These are phyloP conservation scores for Lasiosphaeria ovina DNA, from an alignment of 495 filamentous ascomycete genomes.

Conservation along the genomic window DNA sequence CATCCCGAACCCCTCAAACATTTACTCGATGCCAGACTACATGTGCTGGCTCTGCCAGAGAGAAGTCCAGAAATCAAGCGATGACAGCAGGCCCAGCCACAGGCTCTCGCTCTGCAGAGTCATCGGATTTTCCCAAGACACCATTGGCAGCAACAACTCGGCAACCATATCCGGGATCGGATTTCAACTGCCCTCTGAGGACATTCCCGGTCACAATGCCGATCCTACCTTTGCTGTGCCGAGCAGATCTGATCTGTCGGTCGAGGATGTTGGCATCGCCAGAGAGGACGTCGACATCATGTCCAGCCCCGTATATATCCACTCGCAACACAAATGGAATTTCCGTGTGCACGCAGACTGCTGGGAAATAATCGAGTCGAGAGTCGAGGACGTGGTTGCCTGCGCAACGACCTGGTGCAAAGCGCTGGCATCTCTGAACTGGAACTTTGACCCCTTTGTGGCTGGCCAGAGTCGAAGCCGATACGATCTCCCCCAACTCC, in stretches of 20 bases:
- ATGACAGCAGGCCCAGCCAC: neutral
- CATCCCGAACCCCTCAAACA: neutral
- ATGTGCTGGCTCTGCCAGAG: slow-evolving; percentile 24
- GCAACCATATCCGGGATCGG: slow-evolving; percentile 6
- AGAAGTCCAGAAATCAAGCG: slow-evolving; percentile 11
- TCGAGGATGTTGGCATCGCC: neutral
- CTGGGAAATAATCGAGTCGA: slow-evolving; percentile 20
- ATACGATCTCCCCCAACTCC: neutral
- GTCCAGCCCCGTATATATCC: slow-evolving; percentile 1
- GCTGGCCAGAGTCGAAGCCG: neutral
- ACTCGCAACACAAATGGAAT: slow-evolving; percentile 13
- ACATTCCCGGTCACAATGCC: neutral
- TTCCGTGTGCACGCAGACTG: slow-evolving; percentile 25
- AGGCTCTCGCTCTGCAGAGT: slow-evolving; percentile 6
- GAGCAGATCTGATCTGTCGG: neutral
- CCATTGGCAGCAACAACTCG: neutral
- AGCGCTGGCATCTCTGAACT: slow-evolving; percentile 18
- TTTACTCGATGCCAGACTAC: neutral
- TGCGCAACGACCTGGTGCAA: slow-evolving; percentile 16
- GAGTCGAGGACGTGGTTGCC: neutral
- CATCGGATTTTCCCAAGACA: slow-evolving; percentile 7
- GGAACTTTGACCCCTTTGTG: slow-evolving; percentile 10
- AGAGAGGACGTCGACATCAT: neutral
- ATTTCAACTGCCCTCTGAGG: neutral
- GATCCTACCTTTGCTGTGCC: slow-evolving; percentile 8